A percentile compares a stretch with the other conserved stretches of the same genome.
These are phyloP conservation scores for Candida frijolesensis DNA, from an alignment of 1,139 yeast species.

Conservation along the genomic window DNA sequence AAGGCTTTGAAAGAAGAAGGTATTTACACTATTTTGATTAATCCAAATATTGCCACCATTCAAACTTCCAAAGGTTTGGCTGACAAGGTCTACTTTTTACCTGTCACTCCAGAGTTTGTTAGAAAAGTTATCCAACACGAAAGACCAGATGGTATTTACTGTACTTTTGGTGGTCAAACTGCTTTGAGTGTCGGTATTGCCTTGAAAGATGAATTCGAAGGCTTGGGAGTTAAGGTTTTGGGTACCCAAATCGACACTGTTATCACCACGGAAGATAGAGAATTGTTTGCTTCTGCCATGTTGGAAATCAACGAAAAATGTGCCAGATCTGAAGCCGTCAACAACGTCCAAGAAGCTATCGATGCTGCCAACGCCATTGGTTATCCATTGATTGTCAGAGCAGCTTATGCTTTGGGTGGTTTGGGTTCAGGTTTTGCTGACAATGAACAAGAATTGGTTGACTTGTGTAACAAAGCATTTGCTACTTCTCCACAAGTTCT, in stretches of 20 bases:
- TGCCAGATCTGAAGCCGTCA: constrained; percentile 96
- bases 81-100: constrained; percentile 91
- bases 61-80: constrained; percentile 96
- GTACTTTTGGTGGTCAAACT: constrained; percentile 98
- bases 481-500: constrained; percentile 91
- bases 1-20: constrained; percentile 92
- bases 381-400: constrained; percentile 95
- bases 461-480: constrained; percentile 52
- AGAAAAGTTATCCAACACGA: constrained; percentile 93
- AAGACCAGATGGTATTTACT: constrained; percentile 90
- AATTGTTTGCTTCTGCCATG: constrained; percentile 89
- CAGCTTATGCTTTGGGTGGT: constrained; percentile 98
- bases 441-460: constrained; percentile 67
- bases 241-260: constrained; percentile 97
- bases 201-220: constrained; percentile 90
- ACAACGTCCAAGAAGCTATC: constrained; percentile 89
- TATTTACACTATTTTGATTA: constrained; percentile 81
- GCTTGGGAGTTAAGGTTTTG: constrained; percentile 88
- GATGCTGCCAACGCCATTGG: constrained; percentile 85
- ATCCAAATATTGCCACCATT: constrained; percentile 97
- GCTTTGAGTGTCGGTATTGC: constrained; percentile 95
- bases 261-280: constrained; percentile 97
- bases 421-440: constrained; percentile 96
- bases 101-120: constrained; percentile 95
- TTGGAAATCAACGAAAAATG: constrained; percentile 92